Evolutionary conservation across 108 stramenopile genomes (phyloP).

Genomic region (Nannochloropsis granulata): DNA sequence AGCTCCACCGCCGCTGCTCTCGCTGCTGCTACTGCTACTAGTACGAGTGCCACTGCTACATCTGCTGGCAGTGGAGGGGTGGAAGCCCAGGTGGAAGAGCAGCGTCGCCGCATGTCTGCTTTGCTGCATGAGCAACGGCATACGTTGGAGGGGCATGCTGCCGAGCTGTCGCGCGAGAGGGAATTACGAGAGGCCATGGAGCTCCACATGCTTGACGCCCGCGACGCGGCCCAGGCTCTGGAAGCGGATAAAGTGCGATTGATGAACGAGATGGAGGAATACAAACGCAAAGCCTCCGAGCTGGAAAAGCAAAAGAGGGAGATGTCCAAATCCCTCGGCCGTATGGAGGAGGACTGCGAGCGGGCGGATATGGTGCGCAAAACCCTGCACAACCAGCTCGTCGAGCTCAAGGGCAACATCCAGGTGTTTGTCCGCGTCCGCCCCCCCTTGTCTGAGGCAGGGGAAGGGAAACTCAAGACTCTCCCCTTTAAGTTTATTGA

Average conservation of each 20-base stretch:
- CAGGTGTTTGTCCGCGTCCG: slow-evolving; percentile 45
- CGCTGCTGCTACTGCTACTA: background rate
- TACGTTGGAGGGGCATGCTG: background rate
- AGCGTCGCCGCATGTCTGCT: background rate
- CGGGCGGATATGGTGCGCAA: background rate
- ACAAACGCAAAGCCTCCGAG: background rate
- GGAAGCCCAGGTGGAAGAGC: background rate
- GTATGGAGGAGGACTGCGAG: background rate
- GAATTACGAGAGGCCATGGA: background rate
- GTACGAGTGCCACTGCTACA: background rate
- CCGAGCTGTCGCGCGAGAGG: background rate
- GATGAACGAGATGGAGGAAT: background rate
- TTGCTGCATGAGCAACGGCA: background rate
- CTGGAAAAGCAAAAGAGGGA: background rate
- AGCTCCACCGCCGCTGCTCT: background rate
- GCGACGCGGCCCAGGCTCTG: background rate
- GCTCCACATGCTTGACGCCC: background rate
- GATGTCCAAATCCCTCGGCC: background rate
- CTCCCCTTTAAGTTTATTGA: background rate
- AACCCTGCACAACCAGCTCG: slow-evolving; percentile 1
- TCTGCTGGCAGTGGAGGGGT: background rate
- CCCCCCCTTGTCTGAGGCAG: slow-evolving; percentile 18
- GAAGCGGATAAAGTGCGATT: background rate
- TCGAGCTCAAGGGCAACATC: slow-evolving; percentile 47
- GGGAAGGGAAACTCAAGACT: background rate